Percentiles rank a stretch among this genome's conserved stretches.
Conservation (phyloP, 768 basidiomycete species). For the Dentipellis fragilis region DNA sequence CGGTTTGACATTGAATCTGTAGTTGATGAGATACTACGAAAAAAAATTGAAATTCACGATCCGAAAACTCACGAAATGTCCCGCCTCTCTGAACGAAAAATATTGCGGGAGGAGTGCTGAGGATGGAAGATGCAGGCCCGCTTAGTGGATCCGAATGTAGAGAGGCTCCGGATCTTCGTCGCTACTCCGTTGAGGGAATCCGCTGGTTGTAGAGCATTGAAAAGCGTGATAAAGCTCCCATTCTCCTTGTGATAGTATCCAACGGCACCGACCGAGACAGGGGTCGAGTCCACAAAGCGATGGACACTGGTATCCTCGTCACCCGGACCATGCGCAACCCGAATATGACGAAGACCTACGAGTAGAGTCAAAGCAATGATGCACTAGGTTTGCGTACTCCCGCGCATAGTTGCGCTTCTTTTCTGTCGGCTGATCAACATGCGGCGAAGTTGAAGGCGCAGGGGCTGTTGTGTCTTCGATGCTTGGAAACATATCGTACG, state of each 20-base stretch:
- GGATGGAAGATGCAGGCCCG: neutral
- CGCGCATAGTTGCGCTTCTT: neutral
- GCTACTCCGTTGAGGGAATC: neutral
- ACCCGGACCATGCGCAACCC: too few species aligned
- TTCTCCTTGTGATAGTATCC: neutral
- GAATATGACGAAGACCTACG: neutral
- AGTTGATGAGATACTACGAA: too few species aligned
- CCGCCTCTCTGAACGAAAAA: too few species aligned
- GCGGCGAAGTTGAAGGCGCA: too few species aligned
- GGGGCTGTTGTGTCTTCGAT: too few species aligned
- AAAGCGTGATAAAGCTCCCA: neutral
- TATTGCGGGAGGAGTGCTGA: neutral
- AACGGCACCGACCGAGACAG: neutral
- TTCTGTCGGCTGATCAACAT: too few species aligned
- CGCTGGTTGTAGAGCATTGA: neutral
- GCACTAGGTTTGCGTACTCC: neutral
- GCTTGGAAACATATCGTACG: too few species aligned
- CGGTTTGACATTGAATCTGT: too few species aligned
- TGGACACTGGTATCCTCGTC: neutral
- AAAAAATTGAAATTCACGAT: too few species aligned
- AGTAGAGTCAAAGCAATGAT: neutral
- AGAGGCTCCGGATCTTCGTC: neutral
- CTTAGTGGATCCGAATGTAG: neutral
- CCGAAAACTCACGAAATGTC: too few species aligned
- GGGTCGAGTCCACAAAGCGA: neutral